These are phyloP conservation scores for Malus asiatica DNA, from an alignment of 306 rosid species.

Conservation along the genomic window DNA sequence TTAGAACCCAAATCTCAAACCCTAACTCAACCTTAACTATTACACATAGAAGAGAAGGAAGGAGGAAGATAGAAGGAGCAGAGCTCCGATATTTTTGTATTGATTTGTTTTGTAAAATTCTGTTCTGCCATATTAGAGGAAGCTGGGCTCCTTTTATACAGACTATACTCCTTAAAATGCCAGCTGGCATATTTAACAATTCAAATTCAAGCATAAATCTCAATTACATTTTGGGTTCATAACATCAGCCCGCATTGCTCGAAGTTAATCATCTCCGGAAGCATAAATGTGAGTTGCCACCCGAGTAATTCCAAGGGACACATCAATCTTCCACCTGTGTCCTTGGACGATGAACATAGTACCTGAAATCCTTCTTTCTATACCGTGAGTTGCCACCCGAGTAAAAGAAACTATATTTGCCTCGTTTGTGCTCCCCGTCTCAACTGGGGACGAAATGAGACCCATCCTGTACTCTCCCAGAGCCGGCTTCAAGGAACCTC, in stretches of 20 bases:
- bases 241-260: neutral
- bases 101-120: too few species aligned
- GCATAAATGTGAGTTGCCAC: neutral
- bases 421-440: neutral
- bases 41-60: too few species aligned
- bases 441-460: neutral
- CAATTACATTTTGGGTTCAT: too few species aligned
- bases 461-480: neutral
- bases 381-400: neutral
- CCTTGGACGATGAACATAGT: neutral
- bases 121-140: too few species aligned
- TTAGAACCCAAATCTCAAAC: too few species aligned
- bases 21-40: too few species aligned
- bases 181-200: too few species aligned
- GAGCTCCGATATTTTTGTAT: too few species aligned
- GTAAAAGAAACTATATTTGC: neutral
- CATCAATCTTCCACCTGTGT: neutral
- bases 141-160: too few species aligned
- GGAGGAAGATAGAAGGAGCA: too few species aligned
- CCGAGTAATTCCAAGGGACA: neutral
- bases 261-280: neutral
- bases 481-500: constrained; percentile 2
- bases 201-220: too few species aligned
- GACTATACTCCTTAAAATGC: too few species aligned
- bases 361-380: neutral